A percentile compares a stretch with the other conserved stretches of the same genome.
Evolutionary conservation across 129 eudicot genomes (phyloP).

Genomic region (Centrapalus pauciflorus): DNA sequence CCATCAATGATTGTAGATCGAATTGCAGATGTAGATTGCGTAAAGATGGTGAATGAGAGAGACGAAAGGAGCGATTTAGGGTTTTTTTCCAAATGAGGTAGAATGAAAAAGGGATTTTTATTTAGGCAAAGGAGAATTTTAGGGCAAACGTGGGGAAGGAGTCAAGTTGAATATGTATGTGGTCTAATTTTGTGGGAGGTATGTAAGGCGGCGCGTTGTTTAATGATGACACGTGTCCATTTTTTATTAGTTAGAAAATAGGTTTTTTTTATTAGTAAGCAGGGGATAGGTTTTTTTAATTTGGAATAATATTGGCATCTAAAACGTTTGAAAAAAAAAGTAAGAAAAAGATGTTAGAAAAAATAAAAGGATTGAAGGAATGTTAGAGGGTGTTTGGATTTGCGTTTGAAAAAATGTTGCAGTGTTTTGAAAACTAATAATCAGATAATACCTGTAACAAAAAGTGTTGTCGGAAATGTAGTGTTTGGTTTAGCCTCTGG

Average conservation of each 20-base stretch:
- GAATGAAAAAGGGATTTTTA: constrained; percentile 2
- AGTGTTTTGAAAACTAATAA: too few species aligned
- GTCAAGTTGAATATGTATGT: constrained; percentile 25
- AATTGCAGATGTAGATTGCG: constrained; percentile 13
- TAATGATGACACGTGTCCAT: neutral
- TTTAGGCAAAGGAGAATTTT: constrained; percentile 9
- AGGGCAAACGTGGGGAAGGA: constrained; percentile 20
- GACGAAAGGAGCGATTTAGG: neutral
- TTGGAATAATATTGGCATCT: too few species aligned
- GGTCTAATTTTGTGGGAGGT: constrained; percentile 15
- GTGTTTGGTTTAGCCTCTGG: too few species aligned
- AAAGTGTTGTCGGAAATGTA: too few species aligned
- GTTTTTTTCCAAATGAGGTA: neutral
- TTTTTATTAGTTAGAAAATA: constrained; percentile 16
- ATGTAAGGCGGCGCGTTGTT: constrained; percentile 14
- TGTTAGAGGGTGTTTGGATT: too few species aligned
- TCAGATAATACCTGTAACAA: too few species aligned
- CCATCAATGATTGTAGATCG: constrained; percentile 39
- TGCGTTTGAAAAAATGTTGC: too few species aligned
- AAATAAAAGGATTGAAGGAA: too few species aligned
- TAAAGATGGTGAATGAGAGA: neutral
- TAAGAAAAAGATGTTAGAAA: too few species aligned
- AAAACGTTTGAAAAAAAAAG: too few species aligned
- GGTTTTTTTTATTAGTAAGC: too few species aligned
- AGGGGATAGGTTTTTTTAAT: too few species aligned